Percentiles rank a stretch among this genome's conserved stretches.
These are phyloP conservation scores for Gaertneriomyces sp. DNA, from an alignment of 192 early-diverging fungal species.

Conservation along the genomic window DNA sequence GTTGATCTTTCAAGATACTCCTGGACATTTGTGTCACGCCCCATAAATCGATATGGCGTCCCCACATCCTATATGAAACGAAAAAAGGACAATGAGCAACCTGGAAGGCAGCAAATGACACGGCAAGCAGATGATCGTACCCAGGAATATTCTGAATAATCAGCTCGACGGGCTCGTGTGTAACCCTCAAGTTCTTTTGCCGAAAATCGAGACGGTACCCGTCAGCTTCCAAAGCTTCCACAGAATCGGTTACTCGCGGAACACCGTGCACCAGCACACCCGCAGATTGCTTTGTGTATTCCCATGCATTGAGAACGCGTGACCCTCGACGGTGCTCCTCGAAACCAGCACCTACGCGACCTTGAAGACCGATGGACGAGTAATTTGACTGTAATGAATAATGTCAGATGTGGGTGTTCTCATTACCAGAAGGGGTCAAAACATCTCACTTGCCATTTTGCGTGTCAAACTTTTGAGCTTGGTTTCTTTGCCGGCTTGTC, in stretches of 20 bases:
- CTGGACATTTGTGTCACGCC: slow-evolving; percentile 44
- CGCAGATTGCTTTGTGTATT: slow-evolving; percentile 58
- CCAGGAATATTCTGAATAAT: slow-evolving; percentile 68
- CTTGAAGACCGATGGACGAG: slow-evolving; percentile 72
- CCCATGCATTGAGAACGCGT: slow-evolving; percentile 61
- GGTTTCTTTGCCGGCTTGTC: slow-evolving; percentile 54
- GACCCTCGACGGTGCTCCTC: slow-evolving; percentile 64
- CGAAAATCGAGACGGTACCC: slow-evolving; percentile 41
- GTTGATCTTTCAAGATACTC: slow-evolving; percentile 41
- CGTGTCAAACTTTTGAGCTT: slow-evolving; percentile 48
- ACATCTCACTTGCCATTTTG: slow-evolving; percentile 43
- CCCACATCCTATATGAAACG: slow-evolving; percentile 27
- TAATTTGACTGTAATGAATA: slow-evolving; percentile 47
- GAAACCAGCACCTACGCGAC: slow-evolving; percentile 65
- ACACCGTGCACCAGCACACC: slow-evolving; percentile 61
- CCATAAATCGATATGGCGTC: slow-evolving; percentile 70
- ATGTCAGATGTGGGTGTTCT: not conserved
- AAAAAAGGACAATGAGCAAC: not conserved
- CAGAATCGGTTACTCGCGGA: slow-evolving; percentile 56
- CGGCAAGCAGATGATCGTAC: not conserved
- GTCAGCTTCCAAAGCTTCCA: slow-evolving; percentile 55
- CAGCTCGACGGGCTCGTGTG: slow-evolving; percentile 64
- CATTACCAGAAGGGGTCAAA: not conserved
- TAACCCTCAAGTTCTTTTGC: slow-evolving; percentile 41
- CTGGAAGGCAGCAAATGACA: not conserved